phyloP scores from a whole-genome alignment of 352 stramenopile species.

The Pythium graminicola region DNA sequence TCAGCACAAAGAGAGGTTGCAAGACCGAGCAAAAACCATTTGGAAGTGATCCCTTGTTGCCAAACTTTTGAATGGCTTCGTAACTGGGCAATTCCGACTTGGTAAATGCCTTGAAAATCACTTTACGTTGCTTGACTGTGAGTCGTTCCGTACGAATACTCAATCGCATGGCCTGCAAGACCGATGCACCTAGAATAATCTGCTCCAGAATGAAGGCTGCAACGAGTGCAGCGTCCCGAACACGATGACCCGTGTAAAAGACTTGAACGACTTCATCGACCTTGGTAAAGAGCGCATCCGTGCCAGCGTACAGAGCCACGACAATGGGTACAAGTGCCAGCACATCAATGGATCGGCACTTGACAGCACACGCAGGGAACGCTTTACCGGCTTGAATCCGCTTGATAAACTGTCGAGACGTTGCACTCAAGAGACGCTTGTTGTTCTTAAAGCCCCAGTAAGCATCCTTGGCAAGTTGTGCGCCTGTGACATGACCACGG shows the following conservation, averaged over 20 bases:
- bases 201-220: conserved; percentile 75
- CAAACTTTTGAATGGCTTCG: conserved; percentile 78
- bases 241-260: conserved; percentile 66
- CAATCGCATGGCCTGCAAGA: conserved; percentile 79
- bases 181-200: conserved; percentile 64
- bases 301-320: conserved; percentile 73
- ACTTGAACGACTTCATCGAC: conserved; percentile 75
- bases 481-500: conserved; percentile 61
- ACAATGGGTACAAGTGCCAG: conserved; percentile 65
- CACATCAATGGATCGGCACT: conserved; percentile 76
- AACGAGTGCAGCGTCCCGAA: conserved; percentile 63
- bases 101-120: conserved; percentile 82
- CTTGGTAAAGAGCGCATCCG: conserved; percentile 73
- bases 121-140: conserved; percentile 75
- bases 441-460: conserved; percentile 84
- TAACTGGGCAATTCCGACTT: conserved; percentile 77
- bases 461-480: conserved; percentile 69
- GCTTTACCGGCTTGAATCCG: conserved; percentile 60
- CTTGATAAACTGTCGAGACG: conserved; percentile 71
- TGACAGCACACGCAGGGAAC: conserved; percentile 67
- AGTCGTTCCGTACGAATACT: conserved; percentile 73
- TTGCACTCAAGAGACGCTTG: conserved; percentile 57
- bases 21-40: conserved; percentile 63
- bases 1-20: conserved; percentile 73
- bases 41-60: conserved; percentile 66